These are phyloP conservation scores for Colletotrichum costaricense DNA, from an alignment of 2,329 filamentous ascomycete species.

Conservation along the genomic window DNA sequence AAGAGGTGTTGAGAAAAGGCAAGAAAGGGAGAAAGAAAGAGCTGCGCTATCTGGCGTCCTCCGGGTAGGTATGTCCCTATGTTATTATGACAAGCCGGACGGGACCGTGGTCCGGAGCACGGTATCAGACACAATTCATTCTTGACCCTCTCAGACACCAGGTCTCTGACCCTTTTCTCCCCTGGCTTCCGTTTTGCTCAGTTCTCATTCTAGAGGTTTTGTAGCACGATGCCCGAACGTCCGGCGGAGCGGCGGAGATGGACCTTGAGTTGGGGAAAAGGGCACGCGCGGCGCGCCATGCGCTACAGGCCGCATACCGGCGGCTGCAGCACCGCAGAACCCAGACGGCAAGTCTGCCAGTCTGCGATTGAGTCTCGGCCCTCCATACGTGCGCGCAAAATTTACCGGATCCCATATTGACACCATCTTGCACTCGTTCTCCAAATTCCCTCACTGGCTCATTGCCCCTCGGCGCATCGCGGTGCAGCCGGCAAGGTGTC, in stretches of 20 bases:
- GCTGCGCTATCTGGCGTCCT: not conserved
- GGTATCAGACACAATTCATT: conserved; percentile 1
- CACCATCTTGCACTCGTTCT: not conserved
- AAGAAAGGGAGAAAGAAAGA: not conserved
- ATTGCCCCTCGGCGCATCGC: conserved; percentile 13
- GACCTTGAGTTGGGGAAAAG: conserved; percentile 12
- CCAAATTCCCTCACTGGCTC: not conserved
- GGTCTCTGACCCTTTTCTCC: not conserved
- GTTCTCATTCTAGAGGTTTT: not conserved
- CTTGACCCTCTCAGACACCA: not conserved
- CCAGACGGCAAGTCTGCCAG: not conserved
- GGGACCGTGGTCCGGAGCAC: not conserved
- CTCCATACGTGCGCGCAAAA: not conserved
- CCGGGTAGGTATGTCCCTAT: not conserved
- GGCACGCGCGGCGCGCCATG: not conserved
- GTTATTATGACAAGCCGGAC: not conserved
- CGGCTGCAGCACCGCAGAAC: too few relatives aligned
- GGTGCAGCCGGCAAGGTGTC: conserved; percentile 1
- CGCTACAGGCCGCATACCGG: not conserved
- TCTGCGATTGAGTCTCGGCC: not conserved
- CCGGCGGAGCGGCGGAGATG: conserved; percentile 8
- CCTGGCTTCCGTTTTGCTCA: not conserved
- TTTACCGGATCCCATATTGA: not conserved
- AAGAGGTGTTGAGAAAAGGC: not conserved
- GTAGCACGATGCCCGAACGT: not conserved